Evolutionary conservation across 495 filamentous ascomycete species (phyloP).

Genomic region (Friedmanniomyces simplex): DNA sequence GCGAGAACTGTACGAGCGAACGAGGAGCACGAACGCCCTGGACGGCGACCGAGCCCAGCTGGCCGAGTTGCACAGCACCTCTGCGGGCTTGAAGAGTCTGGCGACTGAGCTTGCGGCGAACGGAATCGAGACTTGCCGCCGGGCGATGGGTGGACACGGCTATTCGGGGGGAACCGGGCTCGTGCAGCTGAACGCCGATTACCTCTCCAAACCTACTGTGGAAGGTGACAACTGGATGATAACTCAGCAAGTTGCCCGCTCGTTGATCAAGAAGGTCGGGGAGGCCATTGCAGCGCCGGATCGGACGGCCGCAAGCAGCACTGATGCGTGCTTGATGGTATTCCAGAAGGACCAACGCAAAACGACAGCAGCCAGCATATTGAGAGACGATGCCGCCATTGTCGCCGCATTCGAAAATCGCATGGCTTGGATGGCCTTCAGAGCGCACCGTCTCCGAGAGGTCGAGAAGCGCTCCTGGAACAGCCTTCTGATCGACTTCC

Average conservation of each 20-base stretch:
- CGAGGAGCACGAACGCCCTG: conserved; percentile 29
- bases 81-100: conserved; percentile 38
- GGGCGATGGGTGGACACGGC: conserved; percentile 39
- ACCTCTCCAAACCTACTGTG: conserved; percentile 39
- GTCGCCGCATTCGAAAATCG: conserved; percentile 33
- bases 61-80: conserved; percentile 38
- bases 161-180: conserved; percentile 39
- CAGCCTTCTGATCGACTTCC: conserved; percentile 19
- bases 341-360: conserved; percentile 11
- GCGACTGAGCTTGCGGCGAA: conserved; percentile 38
- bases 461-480: conserved; percentile 35
- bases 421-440: conserved; percentile 27
- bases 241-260: conserved; percentile 37
- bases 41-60: conserved; percentile 31
- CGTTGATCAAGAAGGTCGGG: conserved; percentile 38
- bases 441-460: conserved; percentile 32
- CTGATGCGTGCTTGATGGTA: conserved; percentile 12
- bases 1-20: conserved; percentile 30
- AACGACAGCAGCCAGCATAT: conserved; percentile 1
- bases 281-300: conserved; percentile 30
- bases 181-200: conserved; percentile 36
- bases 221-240: conserved; percentile 46
- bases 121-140: conserved; percentile 38
- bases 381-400: conserved; percentile 29
- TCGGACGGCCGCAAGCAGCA: conserved; percentile 9